phyloP scores from a whole-genome alignment of 2,329 filamentous ascomycete species.

The Talaromyces sp. region DNA sequence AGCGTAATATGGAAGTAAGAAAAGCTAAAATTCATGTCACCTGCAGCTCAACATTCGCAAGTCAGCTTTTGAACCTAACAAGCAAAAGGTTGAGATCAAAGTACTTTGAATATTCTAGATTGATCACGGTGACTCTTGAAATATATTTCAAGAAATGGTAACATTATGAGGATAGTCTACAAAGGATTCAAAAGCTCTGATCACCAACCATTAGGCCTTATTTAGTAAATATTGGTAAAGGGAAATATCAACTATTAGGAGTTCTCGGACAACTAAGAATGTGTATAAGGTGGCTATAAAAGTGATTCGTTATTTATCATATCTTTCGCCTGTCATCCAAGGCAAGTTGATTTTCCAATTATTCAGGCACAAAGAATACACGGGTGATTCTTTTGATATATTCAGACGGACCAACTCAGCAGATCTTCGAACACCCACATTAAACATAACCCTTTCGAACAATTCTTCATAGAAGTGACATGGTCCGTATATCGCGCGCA shows the following conservation, averaged over 20 bases:
- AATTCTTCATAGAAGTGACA: conserved; percentile 4
- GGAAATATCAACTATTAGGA: too few species aligned
- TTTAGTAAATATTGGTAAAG: too few species aligned
- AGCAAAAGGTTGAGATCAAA: neutral
- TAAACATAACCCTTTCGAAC: conserved; percentile 1
- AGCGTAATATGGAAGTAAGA: neutral
- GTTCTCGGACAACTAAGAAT: neutral
- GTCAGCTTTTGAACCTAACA: neutral
- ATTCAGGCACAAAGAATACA: neutral
- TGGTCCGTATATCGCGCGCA: conserved; percentile 1
- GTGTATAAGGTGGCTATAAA: neutral
- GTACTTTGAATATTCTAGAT: neutral
- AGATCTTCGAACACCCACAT: conserved; percentile 2
- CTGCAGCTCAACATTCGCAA: conserved; percentile 1
- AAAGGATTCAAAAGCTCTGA: too few species aligned
- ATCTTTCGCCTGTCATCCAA: neutral
- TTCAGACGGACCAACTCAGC: conserved; percentile 1
- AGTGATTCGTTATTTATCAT: neutral
- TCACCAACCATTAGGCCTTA: too few species aligned
- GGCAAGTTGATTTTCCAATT: neutral
- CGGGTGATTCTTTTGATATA: neutral
- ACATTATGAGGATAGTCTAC: neutral
- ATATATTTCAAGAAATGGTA: neutral
- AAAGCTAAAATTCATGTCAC: neutral
- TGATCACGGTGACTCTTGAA: conserved; percentile 1